phyloP scores from a whole-genome alignment of 768 basidiomycete species.

The Sutorius australiensis region DNA sequence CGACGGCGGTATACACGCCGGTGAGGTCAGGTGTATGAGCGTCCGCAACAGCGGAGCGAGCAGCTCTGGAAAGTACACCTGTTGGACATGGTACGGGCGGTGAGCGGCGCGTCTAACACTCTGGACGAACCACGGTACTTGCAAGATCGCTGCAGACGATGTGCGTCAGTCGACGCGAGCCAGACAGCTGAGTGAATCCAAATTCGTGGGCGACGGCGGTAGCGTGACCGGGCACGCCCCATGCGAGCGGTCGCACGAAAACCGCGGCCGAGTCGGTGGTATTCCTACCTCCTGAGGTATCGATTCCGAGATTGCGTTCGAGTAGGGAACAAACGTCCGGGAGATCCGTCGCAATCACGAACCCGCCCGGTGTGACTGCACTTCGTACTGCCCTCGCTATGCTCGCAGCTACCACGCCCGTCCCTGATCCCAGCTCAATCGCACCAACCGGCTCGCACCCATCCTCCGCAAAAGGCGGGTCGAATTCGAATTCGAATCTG shows the following conservation, averaged over 20 bases:
- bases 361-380: slow-evolving; percentile 7
- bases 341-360: slow-evolving; percentile 66
- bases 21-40: slow-evolving; percentile 67
- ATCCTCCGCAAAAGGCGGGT: slow-evolving; percentile 46
- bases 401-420: slow-evolving; percentile 54
- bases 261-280: not conserved
- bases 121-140: slow-evolving; percentile 28
- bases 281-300: slow-evolving; percentile 16
- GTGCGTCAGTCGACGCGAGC: slow-evolving; percentile 44
- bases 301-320: slow-evolving; percentile 34
- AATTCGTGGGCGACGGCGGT: slow-evolving; percentile 39
- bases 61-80: slow-evolving; percentile 87
- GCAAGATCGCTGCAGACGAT: slow-evolving; percentile 85
- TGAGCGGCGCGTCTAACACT: not conserved
- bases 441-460: slow-evolving; percentile 30
- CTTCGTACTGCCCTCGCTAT: slow-evolving; percentile 42
- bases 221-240: slow-evolving; percentile 58
- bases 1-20: slow-evolving; percentile 32
- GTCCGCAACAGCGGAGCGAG: slow-evolving; percentile 73
- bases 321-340: slow-evolving; percentile 63
- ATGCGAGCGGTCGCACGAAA: slow-evolving; percentile 58
- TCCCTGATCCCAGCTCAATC: slow-evolving; percentile 80
- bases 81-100: not conserved
- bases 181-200: slow-evolving; percentile 5
- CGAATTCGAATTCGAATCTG: slow-evolving; percentile 53